Percentiles rank a stretch among this genome's conserved stretches.
These are phyloP conservation scores for Leishmania lainsoni DNA, from an alignment of 208 protist species.

Conservation along the genomic window DNA sequence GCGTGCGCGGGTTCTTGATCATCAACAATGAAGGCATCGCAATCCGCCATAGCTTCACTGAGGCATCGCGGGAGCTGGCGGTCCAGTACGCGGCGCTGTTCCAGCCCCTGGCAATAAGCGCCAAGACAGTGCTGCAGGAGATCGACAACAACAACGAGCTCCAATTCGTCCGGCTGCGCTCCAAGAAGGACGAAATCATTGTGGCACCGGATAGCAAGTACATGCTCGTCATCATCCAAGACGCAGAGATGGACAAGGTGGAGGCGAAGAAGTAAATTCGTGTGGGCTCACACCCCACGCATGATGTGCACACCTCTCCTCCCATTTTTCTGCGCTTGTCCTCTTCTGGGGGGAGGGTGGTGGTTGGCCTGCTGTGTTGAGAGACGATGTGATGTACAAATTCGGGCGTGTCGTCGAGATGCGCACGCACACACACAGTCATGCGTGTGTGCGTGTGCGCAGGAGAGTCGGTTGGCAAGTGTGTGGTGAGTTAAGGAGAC, in stretches of 20 bases:
- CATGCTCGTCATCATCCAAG: conserved; percentile 90
- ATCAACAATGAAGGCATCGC: conserved; percentile 95
- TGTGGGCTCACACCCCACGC: background rate
- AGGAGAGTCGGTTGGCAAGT: background rate
- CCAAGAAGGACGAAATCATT: conserved; percentile 96
- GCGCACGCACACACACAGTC: too few relatives aligned
- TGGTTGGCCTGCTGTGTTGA: background rate
- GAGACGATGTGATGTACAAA: background rate
- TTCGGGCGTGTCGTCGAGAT: background rate
- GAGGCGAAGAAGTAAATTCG: conserved; percentile 22
- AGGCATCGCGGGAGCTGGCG: conserved; percentile 83
- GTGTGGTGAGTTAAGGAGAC: background rate
- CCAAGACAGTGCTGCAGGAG: conserved; percentile 89
- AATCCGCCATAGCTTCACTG: conserved; percentile 93
- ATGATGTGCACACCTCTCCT: background rate
- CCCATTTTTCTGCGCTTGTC: background rate
- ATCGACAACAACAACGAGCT: conserved; percentile 96
- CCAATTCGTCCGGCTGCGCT: conserved; percentile 94
- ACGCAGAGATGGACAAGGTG: conserved; percentile 47
- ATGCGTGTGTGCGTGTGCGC: conserved; percentile 10
- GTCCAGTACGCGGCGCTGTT: conserved; percentile 95
- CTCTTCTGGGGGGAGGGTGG: background rate
- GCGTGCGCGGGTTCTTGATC: conserved; percentile 95
- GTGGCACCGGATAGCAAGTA: conserved; percentile 95
- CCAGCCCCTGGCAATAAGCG: conserved; percentile 93